Evolutionary conservation across 768 basidiomycete species (phyloP).

Genomic region (Saitozyma sp.): DNA sequence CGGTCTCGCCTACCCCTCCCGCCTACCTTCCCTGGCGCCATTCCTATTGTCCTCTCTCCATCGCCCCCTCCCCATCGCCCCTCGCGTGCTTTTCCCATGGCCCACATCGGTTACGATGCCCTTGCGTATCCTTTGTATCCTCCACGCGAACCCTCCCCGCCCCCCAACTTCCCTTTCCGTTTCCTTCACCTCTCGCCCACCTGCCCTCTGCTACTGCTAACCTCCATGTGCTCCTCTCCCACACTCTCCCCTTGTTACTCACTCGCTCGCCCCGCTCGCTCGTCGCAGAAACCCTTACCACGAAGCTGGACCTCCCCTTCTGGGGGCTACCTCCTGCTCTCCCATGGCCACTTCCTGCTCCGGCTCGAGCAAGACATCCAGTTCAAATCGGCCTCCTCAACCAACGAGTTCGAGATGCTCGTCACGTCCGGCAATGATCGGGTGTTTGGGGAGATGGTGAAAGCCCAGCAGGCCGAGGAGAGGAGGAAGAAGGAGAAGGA

Average conservation of each 20-base stretch:
- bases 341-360: constrained; percentile 36
- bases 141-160: no score
- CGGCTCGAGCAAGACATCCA: constrained; percentile 24
- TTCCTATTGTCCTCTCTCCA: no score
- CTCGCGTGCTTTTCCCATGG: no score
- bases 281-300: constrained; percentile 30
- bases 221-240: no score
- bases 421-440: constrained; percentile 33
- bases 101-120: no score
- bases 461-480: constrained; percentile 25
- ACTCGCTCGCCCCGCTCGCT: neutral
- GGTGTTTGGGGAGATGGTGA: constrained; percentile 44
- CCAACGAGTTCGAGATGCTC: constrained; percentile 35
- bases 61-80: no score
- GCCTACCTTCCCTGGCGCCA: no score
- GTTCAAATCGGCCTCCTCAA: constrained; percentile 29
- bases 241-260: neutral
- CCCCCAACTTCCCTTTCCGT: no score
- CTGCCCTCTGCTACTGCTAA: no score
- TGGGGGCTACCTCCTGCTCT: constrained; percentile 25
- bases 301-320: constrained; percentile 18
- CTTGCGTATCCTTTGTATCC: no score
- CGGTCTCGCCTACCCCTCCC: no score
- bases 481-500: constrained; percentile 37
- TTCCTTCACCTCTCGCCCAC: neutral